phyloP scores from a whole-genome alignment of 1,284 basidiomycete species.

The Neotropicomus parvogracilis region DNA sequence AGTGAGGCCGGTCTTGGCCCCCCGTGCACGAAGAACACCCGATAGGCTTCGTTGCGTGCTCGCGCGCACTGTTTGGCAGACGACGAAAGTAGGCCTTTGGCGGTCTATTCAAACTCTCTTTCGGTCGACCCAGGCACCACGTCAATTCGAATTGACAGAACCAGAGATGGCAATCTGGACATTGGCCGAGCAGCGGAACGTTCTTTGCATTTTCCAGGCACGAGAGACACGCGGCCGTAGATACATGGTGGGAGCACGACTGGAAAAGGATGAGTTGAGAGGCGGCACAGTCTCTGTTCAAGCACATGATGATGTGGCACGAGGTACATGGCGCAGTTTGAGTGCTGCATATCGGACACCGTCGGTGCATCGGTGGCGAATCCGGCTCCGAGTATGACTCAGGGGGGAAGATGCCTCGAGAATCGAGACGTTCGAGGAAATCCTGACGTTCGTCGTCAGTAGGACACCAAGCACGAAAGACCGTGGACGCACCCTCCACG shows the following conservation, averaged over 20 bases:
- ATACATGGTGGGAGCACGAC: slow-evolving; percentile 17
- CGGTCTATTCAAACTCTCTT: background rate
- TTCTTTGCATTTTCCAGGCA: slow-evolving; percentile 11
- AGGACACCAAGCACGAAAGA: background rate
- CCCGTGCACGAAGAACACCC: slow-evolving; percentile 13
- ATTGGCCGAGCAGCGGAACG: slow-evolving; percentile 22
- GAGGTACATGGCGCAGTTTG: slow-evolving; percentile 12
- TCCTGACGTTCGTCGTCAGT: slow-evolving; percentile 13
- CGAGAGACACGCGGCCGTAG: slow-evolving; percentile 8
- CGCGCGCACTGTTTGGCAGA: slow-evolving; percentile 4
- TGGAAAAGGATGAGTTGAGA: slow-evolving; percentile 18
- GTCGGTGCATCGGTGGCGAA: background rate
- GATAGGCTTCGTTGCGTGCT: slow-evolving; percentile 16
- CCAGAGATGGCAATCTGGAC: slow-evolving; percentile 22
- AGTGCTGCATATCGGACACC: slow-evolving; percentile 17
- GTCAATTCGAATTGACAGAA: slow-evolving; percentile 24
- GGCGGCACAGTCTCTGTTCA: slow-evolving; percentile 15
- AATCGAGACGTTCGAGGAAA: slow-evolving; percentile 18
- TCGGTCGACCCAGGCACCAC: slow-evolving; percentile 24
- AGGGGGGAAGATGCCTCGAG: background rate
- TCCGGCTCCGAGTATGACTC: background rate
- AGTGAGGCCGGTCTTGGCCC: slow-evolving; percentile 9
- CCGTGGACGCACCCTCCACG: slow-evolving; percentile 16
- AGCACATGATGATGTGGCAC: slow-evolving; percentile 19
- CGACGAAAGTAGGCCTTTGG: background rate